phyloP scores from a whole-genome alignment of 345 rosid species.

The Sisymbrium irio region DNA sequence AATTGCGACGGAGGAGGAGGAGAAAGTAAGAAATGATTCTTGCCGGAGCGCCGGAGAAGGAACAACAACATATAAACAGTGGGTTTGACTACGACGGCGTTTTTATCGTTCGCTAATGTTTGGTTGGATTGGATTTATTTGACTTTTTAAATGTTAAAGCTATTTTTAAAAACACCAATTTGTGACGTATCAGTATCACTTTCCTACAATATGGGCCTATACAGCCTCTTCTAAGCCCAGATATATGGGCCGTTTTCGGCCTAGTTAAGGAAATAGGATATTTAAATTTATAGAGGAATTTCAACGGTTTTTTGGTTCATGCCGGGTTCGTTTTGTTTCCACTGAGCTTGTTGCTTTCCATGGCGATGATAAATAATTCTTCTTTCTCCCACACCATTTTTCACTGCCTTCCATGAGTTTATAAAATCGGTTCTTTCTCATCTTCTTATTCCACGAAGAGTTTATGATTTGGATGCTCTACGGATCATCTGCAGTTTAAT shows the following conservation, averaged over 20 bases:
- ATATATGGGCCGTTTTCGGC: not conserved
- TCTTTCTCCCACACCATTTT: slow-evolving; percentile 20
- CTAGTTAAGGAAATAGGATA: not conserved
- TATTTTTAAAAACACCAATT: not conserved
- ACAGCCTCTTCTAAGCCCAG: not conserved
- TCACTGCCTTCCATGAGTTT: not conserved
- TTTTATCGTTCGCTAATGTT: not conserved
- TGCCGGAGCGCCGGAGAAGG: slow-evolving; percentile 8
- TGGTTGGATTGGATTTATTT: not conserved
- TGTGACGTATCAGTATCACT: slow-evolving; percentile 21
- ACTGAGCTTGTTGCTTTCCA: slow-evolving; percentile 21
- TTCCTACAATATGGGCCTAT: not conserved
- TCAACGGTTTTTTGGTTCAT: slow-evolving; percentile 11
- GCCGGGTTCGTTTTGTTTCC: slow-evolving; percentile 24
- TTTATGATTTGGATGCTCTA: not conserved
- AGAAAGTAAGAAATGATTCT: not conserved
- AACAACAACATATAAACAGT: not conserved
- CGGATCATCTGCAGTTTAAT: slow-evolving; percentile 1
- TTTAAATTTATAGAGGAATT: not conserved
- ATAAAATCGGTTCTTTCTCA: slow-evolving; percentile 1
- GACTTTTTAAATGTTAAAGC: not conserved
- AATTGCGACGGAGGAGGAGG: not conserved
- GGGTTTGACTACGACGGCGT: not conserved
- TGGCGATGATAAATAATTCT: slow-evolving; percentile 25
- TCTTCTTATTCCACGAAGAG: slow-evolving; percentile 5